Conservation (phyloP, 163 green algal genomes). For the Prototheca stagnorum region DNA sequence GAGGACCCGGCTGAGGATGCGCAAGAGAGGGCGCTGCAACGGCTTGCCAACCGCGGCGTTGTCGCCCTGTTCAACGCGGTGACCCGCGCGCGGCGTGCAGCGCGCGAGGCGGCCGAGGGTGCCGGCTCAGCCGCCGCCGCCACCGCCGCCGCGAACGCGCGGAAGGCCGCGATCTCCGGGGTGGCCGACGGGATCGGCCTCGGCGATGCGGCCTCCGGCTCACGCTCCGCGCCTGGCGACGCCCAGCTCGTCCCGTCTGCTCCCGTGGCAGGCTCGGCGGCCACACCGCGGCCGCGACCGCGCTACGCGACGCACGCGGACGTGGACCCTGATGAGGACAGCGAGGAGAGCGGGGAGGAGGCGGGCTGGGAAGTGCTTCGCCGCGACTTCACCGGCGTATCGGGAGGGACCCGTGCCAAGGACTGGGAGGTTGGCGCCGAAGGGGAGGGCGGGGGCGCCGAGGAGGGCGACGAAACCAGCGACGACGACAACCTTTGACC, state of each 20-base stretch:
- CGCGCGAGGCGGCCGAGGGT: conserved; percentile 6
- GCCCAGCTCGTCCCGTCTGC: neutral
- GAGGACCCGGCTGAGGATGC: conserved; percentile 45
- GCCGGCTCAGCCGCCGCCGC: too few species aligned
- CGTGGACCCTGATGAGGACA: conserved; percentile 4
- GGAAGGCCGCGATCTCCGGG: conserved; percentile 7
- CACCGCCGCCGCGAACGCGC: too few species aligned
- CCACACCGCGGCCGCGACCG: too few species aligned
- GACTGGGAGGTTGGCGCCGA: conserved; percentile 38
- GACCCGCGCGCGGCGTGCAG: conserved; percentile 40
- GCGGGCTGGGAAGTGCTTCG: conserved; percentile 53
- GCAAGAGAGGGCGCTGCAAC: conserved; percentile 44
- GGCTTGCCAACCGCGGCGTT: conserved; percentile 56
- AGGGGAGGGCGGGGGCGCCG: conserved; percentile 11
- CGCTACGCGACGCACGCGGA: neutral
- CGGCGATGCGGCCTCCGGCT: conserved; percentile 35
- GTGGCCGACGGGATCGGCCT: conserved; percentile 22
- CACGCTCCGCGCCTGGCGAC: neutral
- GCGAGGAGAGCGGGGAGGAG: too few species aligned
- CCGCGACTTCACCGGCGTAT: conserved; percentile 43
- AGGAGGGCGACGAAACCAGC: neutral
- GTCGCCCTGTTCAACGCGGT: conserved; percentile 80
- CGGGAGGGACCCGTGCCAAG: conserved; percentile 43
- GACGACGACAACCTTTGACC: too few species aligned
- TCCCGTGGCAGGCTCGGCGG: neutral